Evolutionary conservation across 1,284 basidiomycete species (phyloP), one percentile per base, ranked within the genome.

Genomic region (Malassezia caprae): DNA sequence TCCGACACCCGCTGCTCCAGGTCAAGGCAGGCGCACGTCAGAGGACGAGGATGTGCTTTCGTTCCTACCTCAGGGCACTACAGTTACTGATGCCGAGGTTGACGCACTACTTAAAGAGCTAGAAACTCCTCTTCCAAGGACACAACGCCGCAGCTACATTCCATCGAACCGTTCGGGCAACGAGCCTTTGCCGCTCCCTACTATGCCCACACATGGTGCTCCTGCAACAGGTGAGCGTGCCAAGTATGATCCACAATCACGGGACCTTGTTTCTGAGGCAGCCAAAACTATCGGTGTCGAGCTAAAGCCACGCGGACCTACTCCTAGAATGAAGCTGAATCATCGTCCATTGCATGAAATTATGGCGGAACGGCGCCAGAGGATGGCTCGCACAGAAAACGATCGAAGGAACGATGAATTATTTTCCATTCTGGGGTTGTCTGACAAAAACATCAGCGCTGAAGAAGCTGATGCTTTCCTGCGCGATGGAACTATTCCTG

Each of bases 381-480:
- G 44, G 12, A 28, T 45, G 31, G 58, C 52, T 7, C 39, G 23
- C 21, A 62, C 70, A 35, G 60, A 60, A 34, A 27, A 57, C 28
- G 53, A 51, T 21, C 58, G 57, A 17, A 59, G 58, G 32, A 63
- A 61, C 31, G 69, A 73, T 34, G 68, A 71, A 23, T 60, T 74
- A 2, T 64, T 74, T 19, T 65, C 63, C 1, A 64, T 57, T 10
- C 53, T 74, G 4, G 72, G 72, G 2, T 58, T 74, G 3, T 57
- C 51, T 34, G 62, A 74, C 31, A 54, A 65, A 17, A 59, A 62
- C 32, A 56, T 74, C n/a, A 58, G 48, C 11, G 69, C 66, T 11
- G 64, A 61, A 32, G 66, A 72, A 45, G 67, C 65, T 17, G 69
- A 74, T 12, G 64, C 59, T 6, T 67, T 74, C 52, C 59, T 73